These are phyloP conservation scores for Cryoendolithus antarcticus DNA, from an alignment of 2,329 filamentous ascomycete genomes.

Conservation along the genomic window DNA sequence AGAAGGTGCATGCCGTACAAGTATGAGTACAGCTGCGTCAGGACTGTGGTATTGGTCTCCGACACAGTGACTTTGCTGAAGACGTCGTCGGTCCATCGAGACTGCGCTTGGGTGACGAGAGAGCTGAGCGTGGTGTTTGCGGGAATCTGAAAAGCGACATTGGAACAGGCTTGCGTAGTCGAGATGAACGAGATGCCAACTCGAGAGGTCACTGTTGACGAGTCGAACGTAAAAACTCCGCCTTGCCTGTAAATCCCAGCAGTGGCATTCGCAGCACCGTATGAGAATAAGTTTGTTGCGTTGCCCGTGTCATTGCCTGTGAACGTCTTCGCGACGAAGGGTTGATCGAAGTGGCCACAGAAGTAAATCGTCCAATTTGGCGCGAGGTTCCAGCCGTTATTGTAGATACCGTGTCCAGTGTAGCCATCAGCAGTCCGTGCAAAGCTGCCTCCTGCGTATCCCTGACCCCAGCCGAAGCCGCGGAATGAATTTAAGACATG, in stretches of 20 bases:
- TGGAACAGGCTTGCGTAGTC: conserved; percentile 44
- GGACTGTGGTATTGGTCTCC: conserved; percentile 10
- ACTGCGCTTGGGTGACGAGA: conserved; percentile 24
- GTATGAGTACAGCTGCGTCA: conserved; percentile 42
- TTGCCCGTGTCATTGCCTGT: conserved; percentile 10
- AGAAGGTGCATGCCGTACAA: conserved; percentile 60
- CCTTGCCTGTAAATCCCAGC: conserved; percentile 19
- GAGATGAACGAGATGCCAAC: conserved; percentile 59
- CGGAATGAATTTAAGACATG: conserved; percentile 45
- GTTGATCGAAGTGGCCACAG: conserved; percentile 46
- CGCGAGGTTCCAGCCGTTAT: conserved; percentile 52
- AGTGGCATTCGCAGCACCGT: conserved; percentile 3
- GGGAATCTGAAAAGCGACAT: conserved; percentile 47
- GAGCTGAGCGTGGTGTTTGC: conserved; percentile 3
- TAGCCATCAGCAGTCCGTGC: conserved; percentile 38
- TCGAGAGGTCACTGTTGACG: conserved; percentile 33
- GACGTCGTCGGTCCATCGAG: conserved; percentile 49
- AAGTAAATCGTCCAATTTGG: conserved; percentile 48
- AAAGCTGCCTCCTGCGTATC: conserved; percentile 46
- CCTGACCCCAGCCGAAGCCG: conserved; percentile 45
- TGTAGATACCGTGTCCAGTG: conserved; percentile 45
- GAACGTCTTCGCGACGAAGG: conserved; percentile 20
- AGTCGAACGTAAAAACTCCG: conserved; percentile 36
- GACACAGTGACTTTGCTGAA: conserved; percentile 44
- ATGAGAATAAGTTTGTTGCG: conserved; percentile 22